Conservation (phyloP, 306 rosid genomes). For the Vigna hirtella region DNA sequence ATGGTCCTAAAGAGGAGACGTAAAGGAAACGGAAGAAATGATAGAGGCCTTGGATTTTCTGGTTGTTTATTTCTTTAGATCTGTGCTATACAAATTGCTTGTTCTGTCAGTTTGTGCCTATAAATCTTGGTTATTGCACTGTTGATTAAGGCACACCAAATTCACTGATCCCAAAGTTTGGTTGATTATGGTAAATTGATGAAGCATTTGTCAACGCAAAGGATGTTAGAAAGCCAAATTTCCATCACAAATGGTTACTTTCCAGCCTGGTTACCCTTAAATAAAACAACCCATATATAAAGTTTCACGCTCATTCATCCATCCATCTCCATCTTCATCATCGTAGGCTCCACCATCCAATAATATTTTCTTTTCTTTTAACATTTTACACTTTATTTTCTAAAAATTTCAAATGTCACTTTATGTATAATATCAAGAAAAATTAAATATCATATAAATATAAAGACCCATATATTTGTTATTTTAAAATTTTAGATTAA, state of each 20-base stretch:
- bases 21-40: constrained; percentile 43
- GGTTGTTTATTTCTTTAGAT: constrained; percentile 29
- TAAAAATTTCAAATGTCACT: too few relatives aligned
- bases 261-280: constrained; percentile 45
- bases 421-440: too few relatives aligned
- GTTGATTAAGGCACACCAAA: background rate
- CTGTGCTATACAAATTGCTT: constrained; percentile 22
- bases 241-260: constrained; percentile 44
- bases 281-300: constrained; percentile 11
- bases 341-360: constrained; percentile 38
- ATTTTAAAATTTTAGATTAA: too few relatives aligned
- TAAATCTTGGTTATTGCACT: background rate
- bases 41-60: background rate
- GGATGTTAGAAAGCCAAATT: constrained; percentile 42
- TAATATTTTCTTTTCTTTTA: background rate
- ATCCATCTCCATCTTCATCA: background rate
- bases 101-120: background rate
- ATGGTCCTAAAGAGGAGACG: constrained; percentile 39
- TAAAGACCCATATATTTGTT: too few relatives aligned
- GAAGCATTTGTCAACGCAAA: constrained; percentile 34
- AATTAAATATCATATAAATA: too few relatives aligned
- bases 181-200: constrained; percentile 15
- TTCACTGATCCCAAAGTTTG: constrained; percentile 25
- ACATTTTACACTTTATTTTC: background rate
- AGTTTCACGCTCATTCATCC: constrained; percentile 25